Percentiles rank a stretch among this genome's conserved stretches.
Conservation (phyloP, 1,284 basidiomycete genomes). For the Porogramme epimiltina region DNA sequence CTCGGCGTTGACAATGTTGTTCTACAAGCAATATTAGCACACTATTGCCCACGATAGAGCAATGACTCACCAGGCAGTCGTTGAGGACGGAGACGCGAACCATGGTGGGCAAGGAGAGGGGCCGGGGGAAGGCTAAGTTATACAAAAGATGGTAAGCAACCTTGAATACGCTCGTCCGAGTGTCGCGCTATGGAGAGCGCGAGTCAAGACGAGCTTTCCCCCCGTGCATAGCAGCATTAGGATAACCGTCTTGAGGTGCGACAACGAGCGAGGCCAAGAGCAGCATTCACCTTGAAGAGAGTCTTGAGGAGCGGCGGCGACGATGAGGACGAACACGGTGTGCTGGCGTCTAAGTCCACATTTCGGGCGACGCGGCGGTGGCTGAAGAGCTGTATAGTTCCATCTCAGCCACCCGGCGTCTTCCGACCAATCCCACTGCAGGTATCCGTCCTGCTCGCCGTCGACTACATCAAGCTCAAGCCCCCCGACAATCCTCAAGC, state of each 20-base stretch:
- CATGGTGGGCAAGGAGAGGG: conserved; percentile 50
- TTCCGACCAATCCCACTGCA: conserved; percentile 14
- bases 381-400: conserved; percentile 33
- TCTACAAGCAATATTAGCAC: conserved; percentile 42
- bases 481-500: conserved; percentile 28
- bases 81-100: conserved; percentile 88
- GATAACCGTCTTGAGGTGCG: conserved; percentile 26
- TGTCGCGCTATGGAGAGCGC: conserved; percentile 80
- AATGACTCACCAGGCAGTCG: conserved; percentile 70
- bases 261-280: conserved; percentile 18
- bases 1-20: conserved; percentile 99
- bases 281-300: conserved; percentile 37
- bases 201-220: conserved; percentile 69
- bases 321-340: conserved; percentile 21
- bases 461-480: conserved; percentile 27
- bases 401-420: conserved; percentile 22
- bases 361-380: conserved; percentile 13
- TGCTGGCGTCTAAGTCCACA: conserved; percentile 8
- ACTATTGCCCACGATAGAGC: too few relatives aligned
- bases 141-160: conserved; percentile 34
- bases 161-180: conserved; percentile 65
- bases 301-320: conserved; percentile 29
- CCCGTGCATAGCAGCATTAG: conserved; percentile 24
- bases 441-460: conserved; percentile 22
- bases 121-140: conserved; percentile 26